A percentile compares a stretch with the other conserved stretches of the same genome.
Conservation (phyloP, 805 yeast genomes). For the Yarrowia sp. region DNA sequence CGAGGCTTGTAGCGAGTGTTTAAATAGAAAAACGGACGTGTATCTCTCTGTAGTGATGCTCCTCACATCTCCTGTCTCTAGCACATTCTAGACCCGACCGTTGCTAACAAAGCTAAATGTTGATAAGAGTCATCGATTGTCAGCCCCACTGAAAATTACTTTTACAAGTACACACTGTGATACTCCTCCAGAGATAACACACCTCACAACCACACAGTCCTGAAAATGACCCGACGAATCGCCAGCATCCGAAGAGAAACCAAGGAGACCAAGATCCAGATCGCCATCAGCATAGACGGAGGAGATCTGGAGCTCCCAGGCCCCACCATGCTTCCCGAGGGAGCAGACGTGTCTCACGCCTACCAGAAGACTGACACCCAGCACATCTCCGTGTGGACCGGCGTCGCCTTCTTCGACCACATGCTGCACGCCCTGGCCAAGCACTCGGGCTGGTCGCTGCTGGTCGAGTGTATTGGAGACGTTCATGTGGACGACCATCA, state of each 20-base stretch:
- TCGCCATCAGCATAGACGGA: slow-evolving; percentile 84
- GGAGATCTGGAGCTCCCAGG: slow-evolving; percentile 72
- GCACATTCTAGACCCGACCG: slow-evolving; percentile 32
- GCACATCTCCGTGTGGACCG: slow-evolving; percentile 81
- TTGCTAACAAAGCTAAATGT: slow-evolving; percentile 34
- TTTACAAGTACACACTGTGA: not conserved
- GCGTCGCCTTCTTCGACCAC: slow-evolving; percentile 94
- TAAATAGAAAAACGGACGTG: not conserved
- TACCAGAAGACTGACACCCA: slow-evolving; percentile 74
- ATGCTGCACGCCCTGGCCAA: slow-evolving; percentile 97
- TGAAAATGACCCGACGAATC: slow-evolving; percentile 44
- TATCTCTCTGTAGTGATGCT: not conserved
- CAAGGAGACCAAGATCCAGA: slow-evolving; percentile 92
- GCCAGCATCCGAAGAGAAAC: slow-evolving; percentile 73
- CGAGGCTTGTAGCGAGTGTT: not conserved
- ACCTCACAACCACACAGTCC: slow-evolving; percentile 35
- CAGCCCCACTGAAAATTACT: slow-evolving; percentile 38
- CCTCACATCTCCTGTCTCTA: not conserved
- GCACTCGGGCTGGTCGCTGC: slow-evolving; percentile 94
- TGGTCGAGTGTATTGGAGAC: slow-evolving; percentile 91
- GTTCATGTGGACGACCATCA: slow-evolving; percentile 97
- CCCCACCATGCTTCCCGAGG: slow-evolving; percentile 57
- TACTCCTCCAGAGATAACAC: not conserved
- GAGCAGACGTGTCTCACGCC: slow-evolving; percentile 59
- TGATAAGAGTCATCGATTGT: slow-evolving; percentile 38